Evolutionary conservation across 768 basidiomycete genomes (phyloP), one percentile per base, ranked within the genome.

Genomic region (Suillus clintonianus): DNA sequence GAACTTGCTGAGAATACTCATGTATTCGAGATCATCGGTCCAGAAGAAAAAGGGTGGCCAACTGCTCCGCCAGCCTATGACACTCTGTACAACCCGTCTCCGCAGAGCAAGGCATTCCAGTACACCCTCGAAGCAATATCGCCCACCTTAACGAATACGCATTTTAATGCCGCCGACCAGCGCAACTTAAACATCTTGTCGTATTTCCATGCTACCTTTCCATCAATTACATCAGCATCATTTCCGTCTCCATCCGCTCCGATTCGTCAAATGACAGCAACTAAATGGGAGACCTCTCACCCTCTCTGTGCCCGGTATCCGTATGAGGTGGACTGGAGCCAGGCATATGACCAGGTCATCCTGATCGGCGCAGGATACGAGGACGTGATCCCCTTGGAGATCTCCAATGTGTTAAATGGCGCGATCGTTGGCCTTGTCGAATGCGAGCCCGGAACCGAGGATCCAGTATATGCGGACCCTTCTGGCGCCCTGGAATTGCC

Each of bases 391-490:
- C 79, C 82, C 6, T 80, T 83, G 1, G 94, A 98, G 70, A 72
- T 97, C 3, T 76, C 72, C 2, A 78, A 85, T 5, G 93, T 92
- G 0, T 79, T 98, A 39, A 94, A 94, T 63, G 91, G 91, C 0
- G 87, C 89, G 1, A 67, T 98, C 39, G 91, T 97, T 4, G 95
- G 85, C 0, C 82, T 98, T 13, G 82, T 95, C 9, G 78, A 78
- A 9, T 84, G 77, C 62, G 82, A 85, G 10, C 37, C 64, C 19
- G 17, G 34, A 36, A 53, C 57, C 11, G 13, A 62, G 22, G 57
- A 39, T 51, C 30, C 15, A 5, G 6, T 17, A 15, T 36, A 62
- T 59, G 62, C 32, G 39, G 30, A 55, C 24, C 13, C 42, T 10
- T 54, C 62, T 36, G 60, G 54, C n/a, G 45, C 22, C 22, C 48